Evolutionary conservation across 192 early-diverging fungal genomes (phyloP), one percentile per base, ranked within the genome.

Genomic region (Phycomyces nitens): DNA sequence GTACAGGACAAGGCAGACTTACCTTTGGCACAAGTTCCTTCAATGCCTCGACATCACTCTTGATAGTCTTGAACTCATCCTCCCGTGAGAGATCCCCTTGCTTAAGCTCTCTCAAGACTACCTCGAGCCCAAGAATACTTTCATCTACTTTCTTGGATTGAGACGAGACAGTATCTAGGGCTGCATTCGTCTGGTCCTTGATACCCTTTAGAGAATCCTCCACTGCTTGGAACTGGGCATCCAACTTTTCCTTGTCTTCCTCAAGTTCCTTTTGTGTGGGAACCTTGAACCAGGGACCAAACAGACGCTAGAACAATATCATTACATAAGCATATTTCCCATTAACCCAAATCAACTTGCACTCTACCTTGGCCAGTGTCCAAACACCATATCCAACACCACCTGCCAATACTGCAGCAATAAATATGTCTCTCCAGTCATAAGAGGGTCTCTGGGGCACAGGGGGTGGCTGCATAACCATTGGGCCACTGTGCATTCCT

Each of bases 341-440:
- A 26, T 14, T 18, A 22, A n/a, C n/a, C 1, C n/a, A n/a, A 44
- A 41, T 26, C 22, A 39, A 15, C 10, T 50, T 4, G 49, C 55
- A 20, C 15, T 61, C 47, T 80, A 94, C 92, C 86, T 92, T 89
- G 6, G 81, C 84, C 65, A 89, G 65, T 39, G 74, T 76, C 66
- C 86, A 92, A 40, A 91, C 75, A n/a, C 89, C 92, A 73, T 94
- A 96, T n/a, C 90, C 88, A 27, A 94, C 83, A 10, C 94, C 95
- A 57, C 88, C 91, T 15, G 88, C 87, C 12, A 93, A 85, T 15
- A 94, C 86, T 15, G 91, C 84, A 6, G 88, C 94, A 50, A 99
- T 88, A 72, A 94, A 88, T 65, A 92, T 86, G 73, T 99, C 97
- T 62, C 94, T 88, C 97, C 97, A 99, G 66, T 91, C 90, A 53